Evolutionary conservation across 805 yeast genomes (phyloP), one percentile per base, ranked within the genome.

Genomic region (Starmerella gropengiesseri): DNA sequence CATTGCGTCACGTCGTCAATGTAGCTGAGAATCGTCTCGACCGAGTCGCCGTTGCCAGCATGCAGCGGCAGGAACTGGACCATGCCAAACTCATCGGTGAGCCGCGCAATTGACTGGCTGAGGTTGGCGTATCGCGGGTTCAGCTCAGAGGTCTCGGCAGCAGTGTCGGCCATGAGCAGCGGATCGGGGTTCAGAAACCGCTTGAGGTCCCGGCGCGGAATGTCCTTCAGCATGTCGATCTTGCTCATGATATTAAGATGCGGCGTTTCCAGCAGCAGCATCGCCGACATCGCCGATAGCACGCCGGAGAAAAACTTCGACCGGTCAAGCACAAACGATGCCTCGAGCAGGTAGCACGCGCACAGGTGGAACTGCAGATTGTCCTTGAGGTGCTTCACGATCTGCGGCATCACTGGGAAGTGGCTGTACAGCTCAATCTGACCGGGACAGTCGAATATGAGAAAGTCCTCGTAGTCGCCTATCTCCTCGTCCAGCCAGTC

Each of bases 401-500:
- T 77, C 3, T 85, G 73, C 1, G 98, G 98, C 40, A 91, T 68
- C 7, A 86, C 89, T 0, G 97, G 97, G 26, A 89, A 75, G 62
- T 91, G 99, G 5, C 94, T 85, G 58, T 89, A 89, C 18, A 89
- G 68, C 61, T 89, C 98, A 48, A 89, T 87, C 59, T 89, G 97
- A 0, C 97, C 97, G 0, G 97, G 97, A 62, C 96, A 87, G 60
- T 89, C 97, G 60, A 89, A 86, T 22, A 89, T 85, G 52, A 89
- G 67, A 56, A 84, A 89, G 56, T 91, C 98, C 57, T 91, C 97
- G 58, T 69, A 91, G 49, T 91, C 97, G 14, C 98, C 98, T 45
- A 91, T 81, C 58, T 89, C 95, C 54, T 89, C 96, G 54, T 89
- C 98, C 25, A 91, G 65, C 99, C 99, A 91, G 64, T 91, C 99